These are phyloP conservation scores for Talaromyces adpressus DNA, from an alignment of 495 filamentous ascomycete species.

Conservation along the genomic window DNA sequence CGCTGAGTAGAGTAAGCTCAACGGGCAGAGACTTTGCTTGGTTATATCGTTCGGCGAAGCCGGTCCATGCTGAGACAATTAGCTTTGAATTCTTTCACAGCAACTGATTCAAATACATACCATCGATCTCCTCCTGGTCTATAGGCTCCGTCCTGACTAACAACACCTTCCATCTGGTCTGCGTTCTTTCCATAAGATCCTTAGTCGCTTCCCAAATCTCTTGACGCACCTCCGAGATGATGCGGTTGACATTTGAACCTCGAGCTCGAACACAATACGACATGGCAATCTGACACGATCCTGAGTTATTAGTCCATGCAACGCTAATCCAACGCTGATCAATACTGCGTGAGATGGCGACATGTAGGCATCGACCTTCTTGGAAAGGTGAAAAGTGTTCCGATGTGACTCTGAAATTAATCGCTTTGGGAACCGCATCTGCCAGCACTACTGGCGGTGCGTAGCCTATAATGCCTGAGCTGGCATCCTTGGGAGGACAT, in stretches of 20 bases:
- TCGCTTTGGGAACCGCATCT: slow-evolving; percentile 57
- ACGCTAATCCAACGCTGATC: slow-evolving; percentile 84
- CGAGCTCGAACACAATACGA: slow-evolving; percentile 73
- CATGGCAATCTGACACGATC: slow-evolving; percentile 66
- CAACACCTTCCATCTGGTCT: slow-evolving; percentile 74
- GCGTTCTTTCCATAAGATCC: slow-evolving; percentile 62
- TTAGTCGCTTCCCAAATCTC: slow-evolving; percentile 85
- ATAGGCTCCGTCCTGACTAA: slow-evolving; percentile 68
- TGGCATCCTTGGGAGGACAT: slow-evolving; percentile 51
- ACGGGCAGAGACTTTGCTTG: slow-evolving; percentile 38
- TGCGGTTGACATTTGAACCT: slow-evolving; percentile 44
- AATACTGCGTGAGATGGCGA: slow-evolving; percentile 75
- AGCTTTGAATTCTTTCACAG: not conserved
- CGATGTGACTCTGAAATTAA: slow-evolving; percentile 71
- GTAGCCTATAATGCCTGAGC: slow-evolving; percentile 31
- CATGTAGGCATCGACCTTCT: slow-evolving; percentile 77
- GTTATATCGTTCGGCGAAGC: slow-evolving; percentile 35
- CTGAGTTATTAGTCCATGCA: slow-evolving; percentile 86
- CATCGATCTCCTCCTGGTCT: slow-evolving; percentile 65
- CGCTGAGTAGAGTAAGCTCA: slow-evolving; percentile 54
- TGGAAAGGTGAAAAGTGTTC: slow-evolving; percentile 57
- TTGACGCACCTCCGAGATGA: slow-evolving; percentile 55
- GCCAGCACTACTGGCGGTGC: slow-evolving; percentile 74
- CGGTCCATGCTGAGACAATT: slow-evolving; percentile 35
- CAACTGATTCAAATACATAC: slow-evolving; percentile 17